Evolutionary conservation across 148 eudicot species (phyloP), one percentile per base, ranked within the genome.

Genomic region (Fallopia convolvulus): DNA sequence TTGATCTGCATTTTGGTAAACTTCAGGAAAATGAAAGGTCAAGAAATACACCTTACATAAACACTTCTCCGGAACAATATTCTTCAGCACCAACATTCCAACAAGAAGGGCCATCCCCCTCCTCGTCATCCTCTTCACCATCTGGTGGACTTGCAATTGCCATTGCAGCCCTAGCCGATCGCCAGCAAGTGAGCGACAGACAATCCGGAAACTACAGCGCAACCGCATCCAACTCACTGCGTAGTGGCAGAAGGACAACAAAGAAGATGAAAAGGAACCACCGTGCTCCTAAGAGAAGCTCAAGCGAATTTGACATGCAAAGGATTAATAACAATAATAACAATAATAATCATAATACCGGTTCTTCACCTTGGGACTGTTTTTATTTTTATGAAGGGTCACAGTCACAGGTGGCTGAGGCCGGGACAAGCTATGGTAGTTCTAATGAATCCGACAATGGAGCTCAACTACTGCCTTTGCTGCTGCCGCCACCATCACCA

Each of bases 101-200:
- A 44, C 75, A 44, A 46, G 53, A 7, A 17, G 72, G 44, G 18
- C 75, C 75, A 11, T 48, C 75, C 47, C 26, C 75, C 47, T 13
- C 75, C 46, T 47, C 75, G 23, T 48, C 30, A 44, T 21, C 75
- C 10, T 48, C 55, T 44, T 44, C 55, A 46, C 55, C 75, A 18
- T 92, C 97, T 53, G 93, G 97, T 63, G 97, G 99, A 47, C 94
- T 92, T 41, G 97, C 97, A 13, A 90, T 94, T 77, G 96, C 99
- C n/a, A 89, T 94, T 48, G 96, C 99, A 14, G 90, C 99, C 78
- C 89, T 94, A 48, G 97, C 96, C 5, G 97, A 94, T 79, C 92
- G 92, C 14, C 99, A 90, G 76, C 97, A 91, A 77, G 82, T 61
- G 32, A 83, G 83, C 6, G 90, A 88, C 48, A 90, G 84, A 72